Percentiles rank a stretch among this genome's conserved stretches.
Evolutionary conservation across 2,329 filamentous ascomycete species (phyloP).

Genomic region (Hypoxylon sp.): DNA sequence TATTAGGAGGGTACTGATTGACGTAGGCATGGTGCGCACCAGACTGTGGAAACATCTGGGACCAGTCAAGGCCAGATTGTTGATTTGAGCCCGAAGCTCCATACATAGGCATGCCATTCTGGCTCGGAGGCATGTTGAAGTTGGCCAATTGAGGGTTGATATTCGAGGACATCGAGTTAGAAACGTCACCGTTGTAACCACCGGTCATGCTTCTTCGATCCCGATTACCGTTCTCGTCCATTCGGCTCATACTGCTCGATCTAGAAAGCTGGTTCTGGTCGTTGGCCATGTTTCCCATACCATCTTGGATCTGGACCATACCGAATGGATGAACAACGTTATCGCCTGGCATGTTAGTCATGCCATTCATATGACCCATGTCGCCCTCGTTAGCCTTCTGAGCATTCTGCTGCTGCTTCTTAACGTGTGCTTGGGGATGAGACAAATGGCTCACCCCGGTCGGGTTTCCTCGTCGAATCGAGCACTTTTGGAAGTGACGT

Average conservation of each 20-base stretch:
- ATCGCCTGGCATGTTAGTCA: conserved; percentile 71
- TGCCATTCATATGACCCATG: conserved; percentile 73
- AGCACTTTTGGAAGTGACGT: conserved; percentile 99
- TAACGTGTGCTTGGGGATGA: conserved; percentile 90
- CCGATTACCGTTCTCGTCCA: conserved; percentile 69
- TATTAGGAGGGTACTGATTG: conserved; percentile 75
- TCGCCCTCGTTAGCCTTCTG: conserved; percentile 68
- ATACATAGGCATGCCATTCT: conserved; percentile 77
- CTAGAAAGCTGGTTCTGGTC: conserved; percentile 75
- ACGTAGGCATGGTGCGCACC: conserved; percentile 77
- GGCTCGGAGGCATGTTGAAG: conserved; percentile 74
- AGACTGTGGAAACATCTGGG: conserved; percentile 80
- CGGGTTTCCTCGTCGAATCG: conserved; percentile 94
- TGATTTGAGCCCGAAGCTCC: conserved; percentile 72
- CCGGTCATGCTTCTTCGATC: conserved; percentile 71
- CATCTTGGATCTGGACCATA: conserved; percentile 70
- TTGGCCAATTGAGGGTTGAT: conserved; percentile 74
- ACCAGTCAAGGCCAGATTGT: conserved; percentile 79
- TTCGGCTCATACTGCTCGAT: conserved; percentile 72
- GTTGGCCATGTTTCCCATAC: conserved; percentile 72
- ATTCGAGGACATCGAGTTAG: conserved; percentile 73
- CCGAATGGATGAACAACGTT: conserved; percentile 71
- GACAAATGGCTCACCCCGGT: conserved; percentile 95
- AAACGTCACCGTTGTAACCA: conserved; percentile 70
- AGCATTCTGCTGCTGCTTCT: conserved; percentile 78